Conservation (phyloP, 75 land plant genomes). For the Cryptomeria japonica region DNA sequence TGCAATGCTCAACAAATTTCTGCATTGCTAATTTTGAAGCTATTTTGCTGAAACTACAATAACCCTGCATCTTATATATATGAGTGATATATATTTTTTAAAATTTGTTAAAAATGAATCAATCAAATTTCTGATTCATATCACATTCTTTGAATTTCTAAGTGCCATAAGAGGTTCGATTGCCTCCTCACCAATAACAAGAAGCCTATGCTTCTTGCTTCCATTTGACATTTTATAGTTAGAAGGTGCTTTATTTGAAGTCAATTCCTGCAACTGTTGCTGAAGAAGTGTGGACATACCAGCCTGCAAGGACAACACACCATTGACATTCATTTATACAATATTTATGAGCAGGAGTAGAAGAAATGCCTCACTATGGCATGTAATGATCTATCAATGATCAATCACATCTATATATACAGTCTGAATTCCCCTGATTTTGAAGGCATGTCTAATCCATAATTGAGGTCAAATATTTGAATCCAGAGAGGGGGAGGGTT, state of each 20-base stretch:
- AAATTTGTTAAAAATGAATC: neutral
- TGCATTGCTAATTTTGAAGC: neutral
- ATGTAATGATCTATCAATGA: neutral
- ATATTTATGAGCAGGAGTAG: slow-evolving; percentile 5
- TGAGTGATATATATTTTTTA: neutral
- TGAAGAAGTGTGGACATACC: slow-evolving; percentile 83
- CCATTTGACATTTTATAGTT: neutral
- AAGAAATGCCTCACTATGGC: neutral
- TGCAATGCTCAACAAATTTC: neutral
- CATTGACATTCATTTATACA: neutral
- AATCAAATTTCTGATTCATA: neutral
- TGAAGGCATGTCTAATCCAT: no score
- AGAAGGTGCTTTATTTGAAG: slow-evolving; percentile 26
- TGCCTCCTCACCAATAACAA: slow-evolving; percentile 87
- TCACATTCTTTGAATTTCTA: slow-evolving; percentile 20
- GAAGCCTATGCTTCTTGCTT: slow-evolving; percentile 31
- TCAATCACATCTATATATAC: neutral
- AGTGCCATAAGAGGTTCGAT: slow-evolving; percentile 81
- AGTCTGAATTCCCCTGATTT: no score
- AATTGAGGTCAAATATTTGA: no score
- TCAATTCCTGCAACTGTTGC: slow-evolving; percentile 61
- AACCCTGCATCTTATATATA: neutral
- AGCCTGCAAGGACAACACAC: slow-evolving; percentile 55
- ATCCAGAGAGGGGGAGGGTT: no score
- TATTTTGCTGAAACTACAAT: neutral